Evolutionary conservation across 2,329 filamentous ascomycete species (phyloP).

Genomic region (Achaetomium macrosporum): DNA sequence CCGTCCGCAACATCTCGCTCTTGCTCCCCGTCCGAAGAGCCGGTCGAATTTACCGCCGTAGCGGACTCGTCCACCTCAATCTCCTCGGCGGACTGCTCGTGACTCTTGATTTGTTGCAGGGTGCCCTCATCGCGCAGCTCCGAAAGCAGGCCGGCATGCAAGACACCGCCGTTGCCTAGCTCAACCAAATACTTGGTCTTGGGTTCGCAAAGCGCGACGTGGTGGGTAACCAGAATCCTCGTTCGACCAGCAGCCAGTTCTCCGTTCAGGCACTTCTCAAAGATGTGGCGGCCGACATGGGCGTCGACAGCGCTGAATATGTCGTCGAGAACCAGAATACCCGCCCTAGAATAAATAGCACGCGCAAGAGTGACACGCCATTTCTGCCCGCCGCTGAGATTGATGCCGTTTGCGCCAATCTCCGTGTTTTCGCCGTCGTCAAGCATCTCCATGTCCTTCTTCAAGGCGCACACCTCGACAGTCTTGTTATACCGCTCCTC

Average conservation of each 20-base stretch:
- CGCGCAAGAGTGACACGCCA: slow-evolving; percentile 77
- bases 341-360: slow-evolving; percentile 72
- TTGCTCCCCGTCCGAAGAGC: slow-evolving; percentile 38
- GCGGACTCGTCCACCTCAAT: slow-evolving; percentile 43
- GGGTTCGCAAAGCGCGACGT: slow-evolving; percentile 64
- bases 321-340: slow-evolving; percentile 73
- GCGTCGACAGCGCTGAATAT: slow-evolving; percentile 80
- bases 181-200: slow-evolving; percentile 69
- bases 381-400: slow-evolving; percentile 76
- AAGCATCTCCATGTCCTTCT: slow-evolving; percentile 71
- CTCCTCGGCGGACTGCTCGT: slow-evolving; percentile 44
- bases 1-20: slow-evolving; percentile 36
- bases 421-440: slow-evolving; percentile 72
- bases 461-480: slow-evolving; percentile 64
- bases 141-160: slow-evolving; percentile 58
- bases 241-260: slow-evolving; percentile 65
- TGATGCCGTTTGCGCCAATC: slow-evolving; percentile 79
- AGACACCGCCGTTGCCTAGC: slow-evolving; percentile 61
- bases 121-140: slow-evolving; percentile 56
- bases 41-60: slow-evolving; percentile 52
- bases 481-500: slow-evolving; percentile 65
- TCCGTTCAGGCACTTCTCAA: slow-evolving; percentile 68
- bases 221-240: slow-evolving; percentile 74
- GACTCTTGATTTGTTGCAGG: slow-evolving; percentile 51
- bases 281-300: slow-evolving; percentile 73